Conservation (phyloP, 2,329 filamentous ascomycete genomes). For the Sphaerulina musiva region DNA sequence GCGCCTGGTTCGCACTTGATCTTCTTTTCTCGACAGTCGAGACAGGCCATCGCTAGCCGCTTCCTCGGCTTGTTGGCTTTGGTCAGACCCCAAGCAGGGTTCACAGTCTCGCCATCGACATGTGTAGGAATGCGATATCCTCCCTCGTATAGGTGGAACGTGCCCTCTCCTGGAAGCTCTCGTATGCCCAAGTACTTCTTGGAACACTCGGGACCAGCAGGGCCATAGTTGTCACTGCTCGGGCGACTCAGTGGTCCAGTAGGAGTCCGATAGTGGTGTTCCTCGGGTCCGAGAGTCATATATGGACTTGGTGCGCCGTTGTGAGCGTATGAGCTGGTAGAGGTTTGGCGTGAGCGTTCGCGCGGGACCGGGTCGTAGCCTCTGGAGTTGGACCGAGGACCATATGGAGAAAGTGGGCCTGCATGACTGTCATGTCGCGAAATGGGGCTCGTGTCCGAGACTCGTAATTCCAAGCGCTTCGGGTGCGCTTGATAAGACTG, state of each 20-base stretch:
- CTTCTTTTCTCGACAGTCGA: constrained; percentile 93
- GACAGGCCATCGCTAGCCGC: constrained; percentile 81
- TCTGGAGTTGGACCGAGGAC: constrained; percentile 18
- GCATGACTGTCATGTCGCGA: constrained; percentile 20
- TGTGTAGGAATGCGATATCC: constrained; percentile 30
- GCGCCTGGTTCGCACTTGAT: constrained; percentile 91
- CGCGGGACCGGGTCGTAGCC: constrained; percentile 20
- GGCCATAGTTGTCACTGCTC: constrained; percentile 15
- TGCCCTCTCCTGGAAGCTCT: constrained; percentile 29
- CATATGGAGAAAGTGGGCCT: constrained; percentile 23
- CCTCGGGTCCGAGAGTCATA: constrained; percentile 18
- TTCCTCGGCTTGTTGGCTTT: constrained; percentile 92
- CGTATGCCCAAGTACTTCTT: constrained; percentile 31
- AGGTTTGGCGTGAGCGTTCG: constrained; percentile 22
- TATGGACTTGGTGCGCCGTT: constrained; percentile 27
- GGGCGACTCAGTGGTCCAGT: constrained; percentile 16
- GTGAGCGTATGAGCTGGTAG: constrained; percentile 21
- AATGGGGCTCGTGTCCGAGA: constrained; percentile 27
- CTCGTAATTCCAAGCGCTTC: constrained; percentile 28
- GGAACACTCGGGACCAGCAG: constrained; percentile 22
- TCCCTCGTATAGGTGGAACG: constrained; percentile 31
- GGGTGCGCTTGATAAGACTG: constrained; percentile 16
- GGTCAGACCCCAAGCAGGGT: constrained; percentile 87
- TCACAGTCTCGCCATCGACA: constrained; percentile 80
- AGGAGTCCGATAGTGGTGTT: constrained; percentile 20